Conservation (phyloP, 495 filamentous ascomycete genomes). For the Alectoria sarmentosa region DNA sequence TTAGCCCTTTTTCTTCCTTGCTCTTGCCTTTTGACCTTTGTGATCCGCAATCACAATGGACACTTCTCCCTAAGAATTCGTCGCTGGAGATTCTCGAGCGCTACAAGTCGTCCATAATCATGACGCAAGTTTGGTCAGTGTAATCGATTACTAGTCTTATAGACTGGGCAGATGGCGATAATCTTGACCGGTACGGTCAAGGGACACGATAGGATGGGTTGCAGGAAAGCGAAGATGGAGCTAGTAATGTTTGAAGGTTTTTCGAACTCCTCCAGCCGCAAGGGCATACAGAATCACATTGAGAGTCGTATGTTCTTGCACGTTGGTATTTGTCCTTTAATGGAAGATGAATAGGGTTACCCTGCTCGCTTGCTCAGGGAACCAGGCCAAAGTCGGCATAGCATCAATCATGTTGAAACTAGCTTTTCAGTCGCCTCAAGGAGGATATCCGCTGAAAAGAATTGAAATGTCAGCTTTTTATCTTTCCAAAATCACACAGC, state of each 20-base stretch:
- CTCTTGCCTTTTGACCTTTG: background rate
- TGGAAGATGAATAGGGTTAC: background rate
- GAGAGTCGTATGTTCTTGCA: background rate
- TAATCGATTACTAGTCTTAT: background rate
- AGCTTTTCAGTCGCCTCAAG: constrained; percentile 71
- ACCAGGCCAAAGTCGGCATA: background rate
- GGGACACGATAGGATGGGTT: background rate
- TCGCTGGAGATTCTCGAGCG: background rate
- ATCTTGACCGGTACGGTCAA: background rate
- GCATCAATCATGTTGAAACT: constrained; percentile 44
- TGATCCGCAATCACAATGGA: background rate
- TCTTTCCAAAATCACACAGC: constrained; percentile 12
- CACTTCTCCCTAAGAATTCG: background rate
- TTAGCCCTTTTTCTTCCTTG: background rate
- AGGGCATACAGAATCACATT: background rate
- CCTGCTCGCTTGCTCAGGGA: background rate
- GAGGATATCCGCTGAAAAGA: constrained; percentile 49
- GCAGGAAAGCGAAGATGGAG: background rate
- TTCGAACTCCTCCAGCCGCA: background rate
- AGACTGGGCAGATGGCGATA: background rate
- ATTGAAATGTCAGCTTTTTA: constrained; percentile 27
- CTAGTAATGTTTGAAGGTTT: background rate
- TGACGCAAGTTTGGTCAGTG: background rate
- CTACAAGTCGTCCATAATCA: background rate
- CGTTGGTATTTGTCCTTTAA: too few relatives aligned